Conservation (phyloP, 208 protist species). For the Leishmania arabica region DNA sequence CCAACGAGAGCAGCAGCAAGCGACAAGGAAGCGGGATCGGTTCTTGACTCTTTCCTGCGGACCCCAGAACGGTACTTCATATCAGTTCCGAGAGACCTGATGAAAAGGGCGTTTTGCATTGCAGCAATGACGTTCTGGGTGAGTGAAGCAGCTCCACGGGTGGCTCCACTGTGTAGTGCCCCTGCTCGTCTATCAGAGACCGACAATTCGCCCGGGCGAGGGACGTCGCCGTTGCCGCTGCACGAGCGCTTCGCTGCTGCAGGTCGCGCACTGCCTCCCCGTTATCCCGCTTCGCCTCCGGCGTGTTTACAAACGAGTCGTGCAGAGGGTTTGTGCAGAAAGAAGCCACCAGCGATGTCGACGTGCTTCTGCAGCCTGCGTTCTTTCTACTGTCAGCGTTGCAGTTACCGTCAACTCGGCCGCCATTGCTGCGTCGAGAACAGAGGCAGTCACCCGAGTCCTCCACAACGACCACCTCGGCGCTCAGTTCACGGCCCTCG, state of each 20-base stretch:
- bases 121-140: background rate
- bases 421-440: no score
- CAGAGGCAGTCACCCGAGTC: background rate
- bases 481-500: slow-evolving; percentile 13
- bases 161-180: background rate
- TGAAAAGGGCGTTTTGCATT: background rate
- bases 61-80: background rate
- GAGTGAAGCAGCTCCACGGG: no score
- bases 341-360: slow-evolving; percentile 31
- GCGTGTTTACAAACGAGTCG: slow-evolving; percentile 27
- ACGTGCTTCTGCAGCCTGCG: slow-evolving; percentile 14
- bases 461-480: background rate
- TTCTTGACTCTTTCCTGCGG: background rate
- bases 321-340: slow-evolving; percentile 34
- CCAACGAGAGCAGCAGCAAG: background rate
- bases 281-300: slow-evolving; percentile 30
- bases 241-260: background rate
- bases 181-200: no score
- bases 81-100: no score
- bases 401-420: background rate
- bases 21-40: background rate
- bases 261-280: slow-evolving; percentile 4
- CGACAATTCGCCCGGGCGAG: no score
- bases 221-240: no score
- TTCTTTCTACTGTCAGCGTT: background rate